Evolutionary conservation across 441 rosid species (phyloP).

Genomic region (Raphanus hybrid): DNA sequence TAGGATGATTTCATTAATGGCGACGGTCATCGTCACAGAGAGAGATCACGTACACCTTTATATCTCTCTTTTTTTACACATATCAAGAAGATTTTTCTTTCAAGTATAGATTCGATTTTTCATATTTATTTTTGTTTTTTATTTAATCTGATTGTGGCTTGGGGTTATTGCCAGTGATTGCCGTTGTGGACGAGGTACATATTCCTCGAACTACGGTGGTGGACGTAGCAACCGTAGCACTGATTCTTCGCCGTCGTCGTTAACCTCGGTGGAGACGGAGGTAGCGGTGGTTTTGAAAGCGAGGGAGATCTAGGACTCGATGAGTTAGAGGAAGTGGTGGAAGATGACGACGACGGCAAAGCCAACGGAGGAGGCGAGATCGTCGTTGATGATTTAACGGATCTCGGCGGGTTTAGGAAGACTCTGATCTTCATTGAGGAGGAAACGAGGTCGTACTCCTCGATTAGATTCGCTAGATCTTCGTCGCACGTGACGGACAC

Average conservation of each 20-base stretch:
- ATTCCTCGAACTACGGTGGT: conserved; percentile 59
- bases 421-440: conserved; percentile 75
- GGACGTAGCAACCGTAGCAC: conserved; percentile 51
- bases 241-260: conserved; percentile 48
- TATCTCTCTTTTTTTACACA: conserved; percentile 33
- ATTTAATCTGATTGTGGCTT: neutral
- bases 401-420: conserved; percentile 62
- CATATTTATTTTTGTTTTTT: neutral
- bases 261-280: conserved; percentile 46
- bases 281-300: conserved; percentile 45
- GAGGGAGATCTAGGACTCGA: conserved; percentile 50
- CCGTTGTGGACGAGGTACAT: conserved; percentile 72
- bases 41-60: conserved; percentile 33
- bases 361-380: conserved; percentile 46
- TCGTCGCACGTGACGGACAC: conserved; percentile 88
- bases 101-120: conserved; percentile 12
- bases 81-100: conserved; percentile 1
- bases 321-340: conserved; percentile 46
- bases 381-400: conserved; percentile 34
- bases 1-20: conserved; percentile 39
- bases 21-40: conserved; percentile 33
- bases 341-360: conserved; percentile 41
- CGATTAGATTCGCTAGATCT: conserved; percentile 83
- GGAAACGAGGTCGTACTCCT: conserved; percentile 74
- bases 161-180: conserved; percentile 70